These are phyloP conservation scores for Acacia melanoxylon DNA, from an alignment of 306 rosid genomes.

Conservation along the genomic window DNA sequence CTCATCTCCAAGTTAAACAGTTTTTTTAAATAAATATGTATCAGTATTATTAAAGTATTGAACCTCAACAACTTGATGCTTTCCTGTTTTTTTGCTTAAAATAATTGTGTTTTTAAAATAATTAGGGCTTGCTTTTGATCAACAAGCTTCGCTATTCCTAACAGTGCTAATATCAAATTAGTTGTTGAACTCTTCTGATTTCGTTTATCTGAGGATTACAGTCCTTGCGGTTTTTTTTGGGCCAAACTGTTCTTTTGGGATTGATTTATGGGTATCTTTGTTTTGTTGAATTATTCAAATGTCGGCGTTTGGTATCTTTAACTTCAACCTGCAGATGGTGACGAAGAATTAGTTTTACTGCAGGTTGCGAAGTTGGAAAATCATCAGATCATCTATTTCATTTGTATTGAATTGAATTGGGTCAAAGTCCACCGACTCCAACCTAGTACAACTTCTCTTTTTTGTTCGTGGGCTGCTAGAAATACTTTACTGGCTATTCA, in stretches of 20 bases:
- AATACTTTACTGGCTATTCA: conserved; percentile 32
- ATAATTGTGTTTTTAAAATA: not conserved
- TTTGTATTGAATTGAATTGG: conserved; percentile 25
- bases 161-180: not conserved
- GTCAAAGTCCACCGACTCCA: conserved; percentile 22
- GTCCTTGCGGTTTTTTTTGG: not conserved
- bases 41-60: not conserved
- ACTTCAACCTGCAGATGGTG: conserved; percentile 16
- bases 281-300: conserved; percentile 2
- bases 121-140: conserved; percentile 9
- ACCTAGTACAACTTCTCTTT: not conserved
- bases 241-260: not conserved
- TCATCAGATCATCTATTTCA: conserved; percentile 25
- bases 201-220: conserved; percentile 7
- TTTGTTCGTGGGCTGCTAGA: conserved; percentile 23
- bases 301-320: conserved; percentile 3
- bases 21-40: not conserved
- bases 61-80: not conserved
- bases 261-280: not conserved
- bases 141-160: not conserved
- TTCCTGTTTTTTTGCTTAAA: not conserved
- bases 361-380: conserved; percentile 39
- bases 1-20: not conserved
- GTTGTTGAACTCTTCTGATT: conserved; percentile 9
- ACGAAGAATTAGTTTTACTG: conserved; percentile 25